These are phyloP conservation scores for Pseudogymnoascus sp. DNA, from an alignment of 2,329 filamentous ascomycete genomes.

Conservation along the genomic window DNA sequence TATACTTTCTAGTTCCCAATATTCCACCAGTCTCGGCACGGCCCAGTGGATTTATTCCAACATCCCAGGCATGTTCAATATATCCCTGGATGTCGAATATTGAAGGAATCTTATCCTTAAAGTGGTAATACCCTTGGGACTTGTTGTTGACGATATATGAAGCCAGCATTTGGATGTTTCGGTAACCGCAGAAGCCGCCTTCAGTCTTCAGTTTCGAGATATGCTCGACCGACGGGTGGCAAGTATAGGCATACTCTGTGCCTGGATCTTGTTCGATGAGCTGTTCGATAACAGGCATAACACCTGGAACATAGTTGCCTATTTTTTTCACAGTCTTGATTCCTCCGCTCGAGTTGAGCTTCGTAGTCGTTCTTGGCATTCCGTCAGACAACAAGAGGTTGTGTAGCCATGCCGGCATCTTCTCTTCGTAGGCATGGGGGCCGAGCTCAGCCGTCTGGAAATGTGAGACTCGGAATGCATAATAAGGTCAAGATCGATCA, in stretches of 20 bases:
- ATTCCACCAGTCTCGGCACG: constrained; percentile 80
- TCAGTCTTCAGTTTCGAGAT: constrained; percentile 75
- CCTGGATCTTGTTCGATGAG: constrained; percentile 56
- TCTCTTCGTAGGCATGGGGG: constrained; percentile 61
- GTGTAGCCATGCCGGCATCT: constrained; percentile 64
- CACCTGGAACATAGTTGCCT: constrained; percentile 41
- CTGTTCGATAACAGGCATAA: constrained; percentile 54
- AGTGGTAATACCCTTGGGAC: constrained; percentile 49
- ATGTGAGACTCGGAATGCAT: constrained; percentile 15
- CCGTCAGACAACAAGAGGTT: constrained; percentile 53
- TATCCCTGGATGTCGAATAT: constrained; percentile 77
- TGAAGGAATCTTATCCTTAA: constrained; percentile 56
- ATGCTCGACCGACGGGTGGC: constrained; percentile 66
- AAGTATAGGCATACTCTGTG: constrained; percentile 69
- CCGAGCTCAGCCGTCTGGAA: constrained; percentile 53
- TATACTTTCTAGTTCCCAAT: constrained; percentile 84
- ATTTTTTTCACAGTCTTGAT: constrained; percentile 34
- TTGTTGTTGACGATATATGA: constrained; percentile 63
- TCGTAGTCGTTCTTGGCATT: constrained; percentile 46
- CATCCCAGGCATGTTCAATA: constrained; percentile 84
- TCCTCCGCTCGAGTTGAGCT: constrained; percentile 36
- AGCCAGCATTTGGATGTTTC: constrained; percentile 86
- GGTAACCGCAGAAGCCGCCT: constrained; percentile 87
- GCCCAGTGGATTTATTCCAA: constrained; percentile 67
- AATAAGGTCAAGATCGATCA: not conserved